Base-by-base conservation (phyloP, 306 rosid species). In the Ammopiptanthus mongolicus region DNA sequence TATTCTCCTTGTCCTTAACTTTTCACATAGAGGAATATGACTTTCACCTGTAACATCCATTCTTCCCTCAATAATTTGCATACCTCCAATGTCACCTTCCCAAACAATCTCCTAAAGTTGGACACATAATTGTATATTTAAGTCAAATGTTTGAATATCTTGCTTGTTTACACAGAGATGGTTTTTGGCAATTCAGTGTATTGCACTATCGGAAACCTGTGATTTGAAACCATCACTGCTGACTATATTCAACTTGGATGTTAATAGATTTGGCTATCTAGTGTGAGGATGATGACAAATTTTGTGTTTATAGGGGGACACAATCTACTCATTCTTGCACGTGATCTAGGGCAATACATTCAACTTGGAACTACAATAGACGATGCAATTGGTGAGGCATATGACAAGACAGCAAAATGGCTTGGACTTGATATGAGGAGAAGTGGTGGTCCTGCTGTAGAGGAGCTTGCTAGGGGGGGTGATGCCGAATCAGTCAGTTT, bases 401-500 rank as follows among this genome's bases (percentile, higher is more conserved):
- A 91, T 78, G 97, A 91, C 89, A 94, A 94, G 85, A 87, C 88
- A 50, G 98, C 98, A 61, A 94, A 91, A 79, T 94, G 98, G 98
- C 97, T 94, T 21, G 96, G 96, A 64, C 98, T 94, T 86, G 98
- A 94, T 82, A 10, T 94, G 85, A 87, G 98, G 82, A 90, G 89
- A 82, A 94, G 98, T 83, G 98, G 98, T 37, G 98, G 98, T 47
- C 98, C 97, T 66, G 98, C 98, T 67, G 73, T 94, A 71, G 98
- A 94, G 84, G 87, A 86, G 86, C 98, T 94, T 83, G 98, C 97
- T 31, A 71, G 41, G 80, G 96, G 90, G 85, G 98, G 98, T 59
- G 84, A 88, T 75, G 87, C 93, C 61, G 17, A 87, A 73, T 86
- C 98, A 69, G 76, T 94, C 74, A 95, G 52, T 46, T 90, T 95